Conservation (phyloP, 768 basidiomycete genomes). For the Kwoniella dendrophila region DNA sequence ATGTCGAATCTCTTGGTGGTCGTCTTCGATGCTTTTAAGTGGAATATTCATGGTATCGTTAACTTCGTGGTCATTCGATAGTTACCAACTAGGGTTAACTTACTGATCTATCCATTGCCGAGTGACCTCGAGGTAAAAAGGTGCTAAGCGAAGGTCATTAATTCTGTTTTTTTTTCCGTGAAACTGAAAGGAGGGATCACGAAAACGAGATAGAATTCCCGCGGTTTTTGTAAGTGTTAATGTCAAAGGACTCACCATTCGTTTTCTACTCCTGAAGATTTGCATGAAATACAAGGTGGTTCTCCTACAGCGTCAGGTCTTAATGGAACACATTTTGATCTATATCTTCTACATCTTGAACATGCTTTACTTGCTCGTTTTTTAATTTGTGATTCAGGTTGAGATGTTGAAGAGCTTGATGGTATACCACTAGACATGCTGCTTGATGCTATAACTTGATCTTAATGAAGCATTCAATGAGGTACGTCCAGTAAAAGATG, state of each 20-base stretch:
- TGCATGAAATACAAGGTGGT: constrained; percentile 18
- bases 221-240: background rate
- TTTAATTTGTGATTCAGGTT: background rate
- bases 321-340: constrained; percentile 22
- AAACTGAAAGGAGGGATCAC: background rate
- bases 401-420: background rate
- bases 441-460: no score
- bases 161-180: no score
- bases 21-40: constrained; percentile 1
- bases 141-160: background rate
- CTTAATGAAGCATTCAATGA: no score
- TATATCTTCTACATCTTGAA: constrained; percentile 21
- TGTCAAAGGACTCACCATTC: constrained; percentile 12
- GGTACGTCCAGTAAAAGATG: no score
- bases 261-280: constrained; percentile 1
- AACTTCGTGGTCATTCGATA: background rate
- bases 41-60: background rate
- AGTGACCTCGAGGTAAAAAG: constrained; percentile 20
- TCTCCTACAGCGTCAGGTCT: background rate
- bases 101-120: constrained; percentile 16
- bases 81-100: background rate
- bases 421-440: background rate
- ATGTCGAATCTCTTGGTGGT: background rate
- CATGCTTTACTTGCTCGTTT: constrained; percentile 25
- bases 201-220: background rate